Evolutionary conservation across 495 filamentous ascomycete genomes (phyloP).

Genomic region (Penicillium angulare): DNA sequence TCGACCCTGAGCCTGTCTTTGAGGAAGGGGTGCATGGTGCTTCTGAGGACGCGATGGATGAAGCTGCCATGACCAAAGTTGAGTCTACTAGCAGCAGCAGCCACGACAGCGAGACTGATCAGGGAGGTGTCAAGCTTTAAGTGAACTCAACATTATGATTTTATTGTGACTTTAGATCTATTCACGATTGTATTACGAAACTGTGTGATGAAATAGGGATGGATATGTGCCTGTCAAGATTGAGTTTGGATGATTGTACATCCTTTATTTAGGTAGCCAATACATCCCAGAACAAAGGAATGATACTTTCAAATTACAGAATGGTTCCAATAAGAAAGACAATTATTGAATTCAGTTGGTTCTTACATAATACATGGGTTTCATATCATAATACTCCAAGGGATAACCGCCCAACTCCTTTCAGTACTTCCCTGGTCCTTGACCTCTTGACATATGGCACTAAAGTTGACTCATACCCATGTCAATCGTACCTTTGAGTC

Average conservation of each 20-base stretch:
- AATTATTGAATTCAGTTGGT: not conserved
- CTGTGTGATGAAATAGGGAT: too few species aligned
- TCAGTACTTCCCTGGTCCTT: not conserved
- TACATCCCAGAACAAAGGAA: too few species aligned
- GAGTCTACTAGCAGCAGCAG: slow-evolving; percentile 25
- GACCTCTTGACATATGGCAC: not conserved
- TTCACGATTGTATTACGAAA: too few species aligned
- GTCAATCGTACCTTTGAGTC: not conserved
- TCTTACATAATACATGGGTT: not conserved
- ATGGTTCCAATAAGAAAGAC: not conserved
- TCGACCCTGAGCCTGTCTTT: slow-evolving; percentile 82
- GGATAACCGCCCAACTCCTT: not conserved
- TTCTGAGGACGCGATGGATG: slow-evolving; percentile 13
- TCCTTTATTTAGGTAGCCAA: not conserved
- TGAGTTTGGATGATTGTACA: too few species aligned
- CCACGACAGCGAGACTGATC: slow-evolving; percentile 17
- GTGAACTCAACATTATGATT: not conserved
- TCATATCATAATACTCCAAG: too few species aligned
- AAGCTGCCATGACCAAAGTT: not conserved
- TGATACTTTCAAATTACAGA: not conserved
- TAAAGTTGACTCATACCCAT: not conserved
- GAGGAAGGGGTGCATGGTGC: slow-evolving; percentile 76
- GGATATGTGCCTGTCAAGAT: too few species aligned
- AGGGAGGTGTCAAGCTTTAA: slow-evolving; percentile 12
- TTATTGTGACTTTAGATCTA: too few species aligned